Conservation (phyloP, 306 rosid genomes). For the Vicia villosa region DNA sequence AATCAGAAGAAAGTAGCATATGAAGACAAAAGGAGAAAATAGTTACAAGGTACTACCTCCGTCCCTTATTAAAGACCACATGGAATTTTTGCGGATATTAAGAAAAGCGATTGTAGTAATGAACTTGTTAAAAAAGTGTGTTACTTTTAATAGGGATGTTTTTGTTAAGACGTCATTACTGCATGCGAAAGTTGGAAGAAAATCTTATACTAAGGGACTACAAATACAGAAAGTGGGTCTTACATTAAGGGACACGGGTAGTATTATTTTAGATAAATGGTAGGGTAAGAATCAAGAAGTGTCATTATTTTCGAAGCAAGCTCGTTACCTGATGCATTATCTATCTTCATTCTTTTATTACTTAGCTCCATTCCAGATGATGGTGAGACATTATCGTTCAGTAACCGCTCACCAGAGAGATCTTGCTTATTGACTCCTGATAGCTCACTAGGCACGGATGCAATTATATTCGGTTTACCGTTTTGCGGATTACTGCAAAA, state of each 20-base stretch:
- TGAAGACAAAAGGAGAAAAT: conserved; percentile 29
- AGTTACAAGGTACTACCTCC: conserved; percentile 10
- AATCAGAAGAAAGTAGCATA: conserved; percentile 33
- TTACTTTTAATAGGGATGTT: too few relatives aligned
- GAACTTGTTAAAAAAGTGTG: too few relatives aligned
- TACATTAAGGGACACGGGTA: too few relatives aligned
- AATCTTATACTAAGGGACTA: too few relatives aligned
- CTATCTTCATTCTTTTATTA: conserved; percentile 64
- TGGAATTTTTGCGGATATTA: too few relatives aligned
- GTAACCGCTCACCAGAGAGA: conserved; percentile 57
- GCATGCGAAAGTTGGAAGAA: too few relatives aligned
- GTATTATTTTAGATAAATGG: conserved; percentile 20
- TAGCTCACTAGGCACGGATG: conserved; percentile 61
- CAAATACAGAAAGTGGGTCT: too few relatives aligned
- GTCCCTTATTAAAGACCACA: too few relatives aligned
- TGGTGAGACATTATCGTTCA: conserved; percentile 57
- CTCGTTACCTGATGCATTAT: conserved; percentile 71
- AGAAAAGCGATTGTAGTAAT: too few relatives aligned
- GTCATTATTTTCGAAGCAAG: conserved; percentile 32
- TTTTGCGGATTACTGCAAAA: conserved; percentile 49
- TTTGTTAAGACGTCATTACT: too few relatives aligned
- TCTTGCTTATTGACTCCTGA: conserved; percentile 74
- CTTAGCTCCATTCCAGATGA: conserved; percentile 62
- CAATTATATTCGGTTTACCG: conserved; percentile 50
- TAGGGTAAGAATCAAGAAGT: conserved; percentile 24